Base-by-base conservation (phyloP, 805 yeast species). In the Brettanomyces sp. region DNA sequence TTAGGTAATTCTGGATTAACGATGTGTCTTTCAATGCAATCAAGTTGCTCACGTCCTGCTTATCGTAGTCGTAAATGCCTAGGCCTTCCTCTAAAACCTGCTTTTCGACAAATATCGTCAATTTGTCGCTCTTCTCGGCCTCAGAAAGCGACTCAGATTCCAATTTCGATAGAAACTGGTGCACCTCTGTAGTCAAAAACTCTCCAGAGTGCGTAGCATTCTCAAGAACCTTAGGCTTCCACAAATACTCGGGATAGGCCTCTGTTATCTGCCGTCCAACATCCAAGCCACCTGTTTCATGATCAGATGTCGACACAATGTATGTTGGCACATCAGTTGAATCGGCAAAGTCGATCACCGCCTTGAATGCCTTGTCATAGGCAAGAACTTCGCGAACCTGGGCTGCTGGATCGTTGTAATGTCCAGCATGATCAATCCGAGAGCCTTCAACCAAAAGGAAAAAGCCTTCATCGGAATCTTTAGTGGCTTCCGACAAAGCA, bases 211-310 rank as follows among this genome's bases (percentile, higher is more conserved):
- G 88, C 9, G 77, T 69, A 23, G 86, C 85, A 51, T 80, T 76
- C 39, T 72, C 63, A 46, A 90, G 71, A 18, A 77, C 86, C 58
- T 84, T 80, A 1, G 97, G 98, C 56, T 73, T 77, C 96, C 96
- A 90, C 48, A 79, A 58, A 58, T 89, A 89, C 48, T 88, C 95
- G 1, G 97, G 97, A 61, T 89, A 88, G 1, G 60, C 59, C 3
- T 70, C 62, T 4, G 79, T 59, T 36, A 85, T 63, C 68, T 90
- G 96, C 65, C 90, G 78, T 0, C 95, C 88, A 41, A 86, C 76
- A n/a, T 85, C 84, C 52, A 90, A 72, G 0, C 97, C 98, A 51
- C 98, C 98, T 24, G 97, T 90, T 63, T 90, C 98, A 68, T 90
- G 98, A 63, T 90, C 97, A 23, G 95, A 83, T 2, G 96, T 88